phyloP scores from a whole-genome alignment of 176 grass and related monocot species.

The Chloris gayana region DNA sequence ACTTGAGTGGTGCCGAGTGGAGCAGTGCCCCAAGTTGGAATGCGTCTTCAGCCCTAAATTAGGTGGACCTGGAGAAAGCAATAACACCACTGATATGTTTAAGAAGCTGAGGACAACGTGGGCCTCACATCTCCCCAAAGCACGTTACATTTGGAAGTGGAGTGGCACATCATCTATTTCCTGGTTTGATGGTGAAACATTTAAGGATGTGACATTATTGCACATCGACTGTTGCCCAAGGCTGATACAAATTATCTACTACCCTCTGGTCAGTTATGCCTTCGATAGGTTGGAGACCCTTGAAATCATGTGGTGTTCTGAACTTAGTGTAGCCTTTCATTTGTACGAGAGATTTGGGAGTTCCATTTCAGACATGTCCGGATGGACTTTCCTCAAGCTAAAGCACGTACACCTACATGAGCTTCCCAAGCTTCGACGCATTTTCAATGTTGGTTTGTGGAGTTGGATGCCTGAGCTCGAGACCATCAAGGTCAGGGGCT shows the following conservation, averaged over 20 bases:
- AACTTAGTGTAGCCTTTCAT: neutral
- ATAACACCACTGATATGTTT: neutral
- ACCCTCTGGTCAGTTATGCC: neutral
- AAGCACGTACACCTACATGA: neutral
- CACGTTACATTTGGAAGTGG: neutral
- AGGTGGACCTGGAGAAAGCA: neutral
- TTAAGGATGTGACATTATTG: neutral
- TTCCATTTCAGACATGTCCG: no score
- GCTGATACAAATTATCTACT: neutral
- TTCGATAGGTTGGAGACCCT: neutral
- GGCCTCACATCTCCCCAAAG: neutral
- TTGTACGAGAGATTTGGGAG: no score
- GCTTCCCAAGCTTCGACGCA: neutral
- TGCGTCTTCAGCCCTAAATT: neutral
- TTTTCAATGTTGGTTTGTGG: accelerated
- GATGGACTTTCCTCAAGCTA: neutral
- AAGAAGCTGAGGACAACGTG: neutral
- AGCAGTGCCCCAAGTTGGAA: neutral
- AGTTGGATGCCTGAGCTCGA: neutral
- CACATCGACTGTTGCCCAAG: slow-evolving; percentile 10
- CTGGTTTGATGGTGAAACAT: no score
- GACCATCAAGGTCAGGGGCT: slow-evolving; percentile 31
- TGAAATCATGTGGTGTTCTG: slow-evolving; percentile 5
- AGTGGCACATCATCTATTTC: no score
- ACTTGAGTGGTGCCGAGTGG: neutral